phyloP scores from a whole-genome alignment of 2,329 filamentous ascomycete genomes.

The Claviceps sp. region DNA sequence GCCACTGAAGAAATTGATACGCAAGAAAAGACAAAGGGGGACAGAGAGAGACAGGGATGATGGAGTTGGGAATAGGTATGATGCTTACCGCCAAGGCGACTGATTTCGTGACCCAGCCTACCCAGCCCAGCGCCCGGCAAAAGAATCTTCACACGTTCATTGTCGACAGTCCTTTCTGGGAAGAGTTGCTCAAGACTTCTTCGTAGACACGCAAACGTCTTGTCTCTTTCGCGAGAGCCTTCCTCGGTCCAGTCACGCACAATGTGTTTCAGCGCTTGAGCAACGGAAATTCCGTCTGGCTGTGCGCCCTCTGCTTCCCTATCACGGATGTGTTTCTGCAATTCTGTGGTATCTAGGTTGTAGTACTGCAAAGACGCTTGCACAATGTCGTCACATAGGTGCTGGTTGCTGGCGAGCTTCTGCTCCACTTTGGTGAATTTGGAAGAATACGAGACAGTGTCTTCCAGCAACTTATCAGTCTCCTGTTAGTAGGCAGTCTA shows the following conservation, averaged over 20 bases:
- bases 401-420: constrained; percentile 30
- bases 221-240: constrained; percentile 31
- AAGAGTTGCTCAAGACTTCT: constrained; percentile 19
- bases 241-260: constrained; percentile 42
- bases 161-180: constrained; percentile 10
- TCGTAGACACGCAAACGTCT: constrained; percentile 26
- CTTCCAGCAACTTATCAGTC: constrained; percentile 32
- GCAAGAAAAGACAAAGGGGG: neutral
- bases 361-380: constrained; percentile 32
- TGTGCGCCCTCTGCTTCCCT: constrained; percentile 22
- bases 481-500: neutral
- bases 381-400: constrained; percentile 32
- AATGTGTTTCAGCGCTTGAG: constrained; percentile 42
- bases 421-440: constrained; percentile 32
- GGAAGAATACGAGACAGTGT: constrained; percentile 41
- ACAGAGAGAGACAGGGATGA: neutral
- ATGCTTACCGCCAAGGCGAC: constrained; percentile 23
- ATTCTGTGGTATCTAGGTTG: constrained; percentile 26
- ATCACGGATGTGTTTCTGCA: constrained; percentile 27
- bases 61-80: no score
- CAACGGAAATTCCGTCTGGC: constrained; percentile 33
- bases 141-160: constrained; percentile 23
- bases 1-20: neutral
- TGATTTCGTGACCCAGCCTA: constrained; percentile 37
- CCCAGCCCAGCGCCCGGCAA: constrained; percentile 41